phyloP scores from a whole-genome alignment of 1,284 basidiomycete genomes.

The Sanghuangporus weigelae region DNA sequence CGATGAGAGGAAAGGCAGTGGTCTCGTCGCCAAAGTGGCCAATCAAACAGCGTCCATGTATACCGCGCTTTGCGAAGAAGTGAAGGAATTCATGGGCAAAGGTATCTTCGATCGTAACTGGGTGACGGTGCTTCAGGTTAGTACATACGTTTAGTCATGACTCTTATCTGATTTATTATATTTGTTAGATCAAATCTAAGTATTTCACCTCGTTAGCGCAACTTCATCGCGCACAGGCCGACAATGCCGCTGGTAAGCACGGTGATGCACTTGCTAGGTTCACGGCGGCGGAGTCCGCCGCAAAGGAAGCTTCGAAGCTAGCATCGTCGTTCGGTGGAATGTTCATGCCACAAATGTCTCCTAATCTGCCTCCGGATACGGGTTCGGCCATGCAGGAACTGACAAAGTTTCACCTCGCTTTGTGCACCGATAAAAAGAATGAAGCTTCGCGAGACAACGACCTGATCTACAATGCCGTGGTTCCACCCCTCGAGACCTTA shows the following conservation, averaged over 20 bases:
- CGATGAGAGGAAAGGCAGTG: constrained; percentile 82
- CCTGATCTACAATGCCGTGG: constrained; percentile 95
- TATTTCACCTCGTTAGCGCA: constrained; percentile 85
- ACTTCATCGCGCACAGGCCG: constrained; percentile 81
- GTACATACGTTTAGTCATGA: constrained; percentile 19
- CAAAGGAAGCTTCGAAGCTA: constrained; percentile 79
- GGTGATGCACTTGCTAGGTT: constrained; percentile 85
- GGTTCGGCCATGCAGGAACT: constrained; percentile 76
- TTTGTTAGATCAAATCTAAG: constrained; percentile 78
- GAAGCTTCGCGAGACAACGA: constrained; percentile 91
- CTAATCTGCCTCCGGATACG: constrained; percentile 87
- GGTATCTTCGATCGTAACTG: constrained; percentile 96
- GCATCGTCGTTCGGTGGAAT: constrained; percentile 69
- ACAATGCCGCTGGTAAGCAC: constrained; percentile 74
- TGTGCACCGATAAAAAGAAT: constrained; percentile 72
- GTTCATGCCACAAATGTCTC: constrained; percentile 69
- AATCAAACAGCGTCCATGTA: constrained; percentile 84
- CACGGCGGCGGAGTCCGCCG: constrained; percentile 71
- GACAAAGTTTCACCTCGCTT: constrained; percentile 75
- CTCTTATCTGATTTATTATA: background rate
- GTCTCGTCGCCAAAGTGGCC: constrained; percentile 82
- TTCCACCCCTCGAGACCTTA: constrained; percentile 78
- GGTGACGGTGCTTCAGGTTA: constrained; percentile 79
- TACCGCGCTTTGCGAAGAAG: constrained; percentile 74
- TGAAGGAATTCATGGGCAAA: constrained; percentile 94